Conservation (phyloP, 176 grass and related monocot genomes). For the Aegilops sharonensis region DNA sequence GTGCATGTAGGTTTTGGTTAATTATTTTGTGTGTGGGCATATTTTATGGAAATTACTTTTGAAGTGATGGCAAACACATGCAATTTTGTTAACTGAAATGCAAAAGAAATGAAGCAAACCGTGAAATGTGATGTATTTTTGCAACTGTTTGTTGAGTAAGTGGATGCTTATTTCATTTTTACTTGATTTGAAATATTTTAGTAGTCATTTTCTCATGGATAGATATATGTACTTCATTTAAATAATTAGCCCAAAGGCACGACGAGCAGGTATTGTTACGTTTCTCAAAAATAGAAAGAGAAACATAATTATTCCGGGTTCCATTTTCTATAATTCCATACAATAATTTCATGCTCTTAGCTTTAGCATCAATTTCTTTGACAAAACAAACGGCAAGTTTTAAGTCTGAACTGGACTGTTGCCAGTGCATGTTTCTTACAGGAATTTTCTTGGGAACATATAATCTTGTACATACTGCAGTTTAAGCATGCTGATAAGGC, state of each 20-base stretch:
- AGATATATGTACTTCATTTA: not conserved
- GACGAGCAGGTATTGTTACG: not conserved
- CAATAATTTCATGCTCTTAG: not conserved
- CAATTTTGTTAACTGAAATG: not conserved
- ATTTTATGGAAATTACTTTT: not conserved
- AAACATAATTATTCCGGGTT: not conserved
- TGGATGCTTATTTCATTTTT: not conserved
- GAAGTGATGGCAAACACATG: not conserved
- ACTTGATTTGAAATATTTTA: not conserved
- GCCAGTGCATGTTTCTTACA: not conserved
- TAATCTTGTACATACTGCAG: not conserved
- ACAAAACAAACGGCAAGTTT: not conserved
- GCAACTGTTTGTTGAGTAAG: not conserved
- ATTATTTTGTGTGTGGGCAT: not conserved
- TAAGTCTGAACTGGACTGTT: slow-evolving; percentile 18
- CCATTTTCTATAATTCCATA: not conserved
- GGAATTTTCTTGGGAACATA: not conserved
- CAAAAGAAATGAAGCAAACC: not conserved
- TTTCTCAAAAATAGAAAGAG: not conserved
- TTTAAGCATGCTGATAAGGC: not conserved
- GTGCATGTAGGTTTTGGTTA: not conserved
- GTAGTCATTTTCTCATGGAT: not conserved
- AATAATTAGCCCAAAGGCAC: not conserved
- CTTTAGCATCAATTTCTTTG: not conserved
- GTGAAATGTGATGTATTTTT: not conserved